phyloP scores from a whole-genome alignment of 2,329 filamentous ascomycete species.

The Colletotrichum musae region DNA sequence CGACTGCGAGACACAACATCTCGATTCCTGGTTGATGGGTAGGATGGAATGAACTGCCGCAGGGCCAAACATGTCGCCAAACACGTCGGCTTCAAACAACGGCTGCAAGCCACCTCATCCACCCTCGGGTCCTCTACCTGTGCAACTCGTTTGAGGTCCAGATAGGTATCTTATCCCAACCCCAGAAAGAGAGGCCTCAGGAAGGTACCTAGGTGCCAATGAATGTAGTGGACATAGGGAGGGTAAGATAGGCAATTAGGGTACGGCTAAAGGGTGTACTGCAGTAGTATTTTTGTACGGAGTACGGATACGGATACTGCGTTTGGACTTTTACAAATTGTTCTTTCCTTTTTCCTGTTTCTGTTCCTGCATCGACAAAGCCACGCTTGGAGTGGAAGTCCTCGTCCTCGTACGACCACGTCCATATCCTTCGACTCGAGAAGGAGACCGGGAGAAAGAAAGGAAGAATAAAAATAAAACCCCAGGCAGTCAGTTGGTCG shows the following conservation, averaged over 20 bases:
- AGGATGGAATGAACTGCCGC: background rate
- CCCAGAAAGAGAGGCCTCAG: background rate
- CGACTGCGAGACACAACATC: too few species aligned
- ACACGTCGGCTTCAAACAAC: background rate
- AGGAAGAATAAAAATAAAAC: too few species aligned
- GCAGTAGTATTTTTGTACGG: too few species aligned
- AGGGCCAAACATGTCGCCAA: background rate
- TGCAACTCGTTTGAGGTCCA: too few species aligned
- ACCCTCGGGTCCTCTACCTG: background rate
- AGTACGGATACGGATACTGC: background rate
- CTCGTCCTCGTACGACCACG: constrained; percentile 25
- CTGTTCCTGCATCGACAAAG: constrained; percentile 29
- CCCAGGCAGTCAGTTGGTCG: constrained; percentile 21
- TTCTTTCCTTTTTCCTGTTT: constrained; percentile 19
- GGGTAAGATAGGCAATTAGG: too few species aligned
- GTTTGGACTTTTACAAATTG: constrained; percentile 10
- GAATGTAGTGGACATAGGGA: too few species aligned
- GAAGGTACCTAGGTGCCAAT: too few species aligned
- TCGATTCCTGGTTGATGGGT: background rate
- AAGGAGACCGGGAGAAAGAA: too few species aligned
- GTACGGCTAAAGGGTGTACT: too few species aligned
- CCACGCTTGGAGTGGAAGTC: constrained; percentile 16
- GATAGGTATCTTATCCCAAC: background rate
- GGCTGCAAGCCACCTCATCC: background rate
- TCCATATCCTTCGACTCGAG: background rate